phyloP scores from a whole-genome alignment of 1,139 yeast species.

The Eremothecium cymbalariae region DNA sequence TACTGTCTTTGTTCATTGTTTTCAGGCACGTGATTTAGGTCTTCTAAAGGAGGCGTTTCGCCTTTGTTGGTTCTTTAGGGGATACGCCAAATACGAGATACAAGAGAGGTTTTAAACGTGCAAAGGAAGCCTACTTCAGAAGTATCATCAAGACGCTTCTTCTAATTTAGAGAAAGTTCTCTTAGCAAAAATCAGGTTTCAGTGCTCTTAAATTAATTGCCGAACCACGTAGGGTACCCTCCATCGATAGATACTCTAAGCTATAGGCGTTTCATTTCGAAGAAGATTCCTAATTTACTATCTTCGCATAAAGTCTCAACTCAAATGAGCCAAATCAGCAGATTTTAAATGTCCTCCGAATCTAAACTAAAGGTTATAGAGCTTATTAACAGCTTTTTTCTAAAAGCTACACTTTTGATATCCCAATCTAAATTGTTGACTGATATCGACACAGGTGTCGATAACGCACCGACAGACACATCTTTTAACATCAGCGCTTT shows the following conservation, averaged over 20 bases:
- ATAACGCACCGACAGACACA: conserved; percentile 6
- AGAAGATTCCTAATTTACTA: too few species aligned
- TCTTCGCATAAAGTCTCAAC: too few species aligned
- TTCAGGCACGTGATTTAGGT: conserved; percentile 1
- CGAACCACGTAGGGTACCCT: too few species aligned
- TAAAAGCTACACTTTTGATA: conserved; percentile 26
- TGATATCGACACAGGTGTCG: conserved; percentile 11
- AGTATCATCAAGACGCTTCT: too few species aligned
- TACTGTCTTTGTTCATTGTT: too few species aligned
- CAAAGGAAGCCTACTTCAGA: too few species aligned
- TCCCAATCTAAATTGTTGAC: conserved; percentile 21
- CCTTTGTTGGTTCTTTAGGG: neutral
- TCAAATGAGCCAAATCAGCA: conserved; percentile 2
- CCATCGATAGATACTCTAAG: too few species aligned
- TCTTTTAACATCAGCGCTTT: conserved; percentile 12
- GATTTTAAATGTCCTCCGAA: conserved; percentile 8
- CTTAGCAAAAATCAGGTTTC: too few species aligned
- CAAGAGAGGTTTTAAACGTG: too few species aligned
- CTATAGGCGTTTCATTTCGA: too few species aligned
- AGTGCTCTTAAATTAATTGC: too few species aligned
- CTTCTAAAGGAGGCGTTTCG: neutral
- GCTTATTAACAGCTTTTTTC: conserved; percentile 29
- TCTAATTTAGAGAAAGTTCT: too few species aligned
- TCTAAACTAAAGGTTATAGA: conserved; percentile 12
- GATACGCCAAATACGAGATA: conserved; percentile 1